A percentile compares a stretch with the other conserved stretches of the same genome.
Evolutionary conservation across 176 grass and related monocot genomes (phyloP).

Genomic region (Oryza brachyantha): DNA sequence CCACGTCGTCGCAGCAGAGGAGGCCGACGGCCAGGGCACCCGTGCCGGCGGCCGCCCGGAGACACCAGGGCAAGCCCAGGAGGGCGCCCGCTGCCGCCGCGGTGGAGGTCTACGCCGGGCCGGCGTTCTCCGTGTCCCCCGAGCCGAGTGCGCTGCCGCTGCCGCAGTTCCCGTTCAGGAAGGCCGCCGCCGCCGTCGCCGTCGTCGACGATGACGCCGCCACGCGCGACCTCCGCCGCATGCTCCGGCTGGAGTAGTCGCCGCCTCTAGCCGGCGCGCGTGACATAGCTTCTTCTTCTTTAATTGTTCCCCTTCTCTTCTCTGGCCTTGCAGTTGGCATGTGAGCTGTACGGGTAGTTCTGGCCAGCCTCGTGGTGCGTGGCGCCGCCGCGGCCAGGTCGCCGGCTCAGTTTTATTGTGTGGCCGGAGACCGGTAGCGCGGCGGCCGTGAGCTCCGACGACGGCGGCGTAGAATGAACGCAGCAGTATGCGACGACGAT

Average conservation of each 20-base stretch:
- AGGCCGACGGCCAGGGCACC: not conserved
- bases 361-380: not conserved
- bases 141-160: conserved; percentile 55
- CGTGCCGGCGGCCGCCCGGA: not conserved
- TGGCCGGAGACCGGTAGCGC: conserved; percentile 31
- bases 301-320: no score
- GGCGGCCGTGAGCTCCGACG: not conserved
- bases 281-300: not conserved
- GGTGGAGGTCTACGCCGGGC: conserved; percentile 51
- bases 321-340: no score
- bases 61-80: not conserved
- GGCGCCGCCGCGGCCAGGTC: not conserved
- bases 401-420: conserved; percentile 52
- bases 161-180: conserved; percentile 42
- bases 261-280: no score
- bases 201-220: conserved; percentile 7
- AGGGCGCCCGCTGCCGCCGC: not conserved
- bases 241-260: conserved; percentile 37
- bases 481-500: not conserved
- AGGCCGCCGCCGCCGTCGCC: not conserved
- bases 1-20: not conserved
- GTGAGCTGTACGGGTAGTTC: conserved; percentile 24
- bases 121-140: conserved; percentile 55
- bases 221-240: conserved; percentile 39
- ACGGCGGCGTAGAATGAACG: conserved; percentile 22